phyloP scores from a whole-genome alignment of 805 yeast species.

The Saccharomycopsis fibuligera region DNA sequence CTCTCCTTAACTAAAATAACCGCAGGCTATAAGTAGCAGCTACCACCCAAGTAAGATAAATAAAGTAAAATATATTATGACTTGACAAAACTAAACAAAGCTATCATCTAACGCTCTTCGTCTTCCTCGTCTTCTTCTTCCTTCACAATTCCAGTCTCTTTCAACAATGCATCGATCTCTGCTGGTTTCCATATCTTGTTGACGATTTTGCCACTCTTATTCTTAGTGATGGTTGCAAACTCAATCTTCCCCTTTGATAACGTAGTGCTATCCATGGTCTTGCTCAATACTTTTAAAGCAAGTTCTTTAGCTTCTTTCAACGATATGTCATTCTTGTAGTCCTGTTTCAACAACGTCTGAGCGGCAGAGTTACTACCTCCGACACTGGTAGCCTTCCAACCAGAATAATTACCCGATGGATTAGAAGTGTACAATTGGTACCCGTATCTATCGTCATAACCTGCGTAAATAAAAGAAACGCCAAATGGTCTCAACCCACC shows the following conservation, averaged over 20 bases:
- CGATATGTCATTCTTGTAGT: constrained; percentile 75
- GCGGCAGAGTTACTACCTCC: constrained; percentile 97
- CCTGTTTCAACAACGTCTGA: constrained; percentile 91
- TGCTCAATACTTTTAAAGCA: constrained; percentile 85
- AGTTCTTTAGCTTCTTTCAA: constrained; percentile 75
- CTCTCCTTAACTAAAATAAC: too few species aligned
- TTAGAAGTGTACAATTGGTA: constrained; percentile 92
- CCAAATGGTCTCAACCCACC: constrained; percentile 99
- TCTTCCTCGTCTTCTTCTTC: constrained; percentile 44
- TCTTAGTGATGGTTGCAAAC: constrained; percentile 69
- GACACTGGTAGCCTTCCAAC: constrained; percentile 97
- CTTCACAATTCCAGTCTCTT: constrained; percentile 61
- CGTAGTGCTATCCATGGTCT: constrained; percentile 87
- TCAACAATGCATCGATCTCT: constrained; percentile 70
- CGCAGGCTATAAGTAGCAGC: too few species aligned
- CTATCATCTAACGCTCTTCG: too few species aligned
- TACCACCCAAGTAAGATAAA: too few species aligned
- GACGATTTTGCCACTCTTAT: constrained; percentile 43
- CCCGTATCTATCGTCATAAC: constrained; percentile 82
- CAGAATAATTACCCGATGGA: constrained; percentile 96
- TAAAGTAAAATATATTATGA: too few species aligned
- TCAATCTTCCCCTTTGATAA: constrained; percentile 88
- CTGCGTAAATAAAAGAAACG: constrained; percentile 93
- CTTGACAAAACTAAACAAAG: too few species aligned
- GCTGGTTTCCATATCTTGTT: constrained; percentile 75